Conservation (phyloP, 257 asterid species). For the Eustoma russellianum region DNA sequence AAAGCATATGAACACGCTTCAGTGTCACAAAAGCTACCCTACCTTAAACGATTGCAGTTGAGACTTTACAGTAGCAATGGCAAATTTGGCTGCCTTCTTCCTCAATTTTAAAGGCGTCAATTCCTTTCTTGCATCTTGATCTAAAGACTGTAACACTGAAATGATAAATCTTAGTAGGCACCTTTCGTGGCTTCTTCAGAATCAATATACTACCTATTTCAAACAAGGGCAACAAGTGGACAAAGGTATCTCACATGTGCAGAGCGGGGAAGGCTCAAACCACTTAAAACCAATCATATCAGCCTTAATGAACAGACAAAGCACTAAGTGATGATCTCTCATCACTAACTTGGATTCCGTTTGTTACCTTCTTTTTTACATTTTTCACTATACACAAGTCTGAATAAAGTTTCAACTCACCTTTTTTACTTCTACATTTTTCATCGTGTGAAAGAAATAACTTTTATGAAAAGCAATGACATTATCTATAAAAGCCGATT, state of each 20-base stretch:
- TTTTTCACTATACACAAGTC: no score
- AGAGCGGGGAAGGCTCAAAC: no score
- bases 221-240: no score
- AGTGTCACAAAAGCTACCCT: conserved; percentile 13
- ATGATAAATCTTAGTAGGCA: conserved; percentile 28
- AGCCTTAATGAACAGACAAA: neutral
- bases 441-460: no score
- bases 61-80: conserved; percentile 75
- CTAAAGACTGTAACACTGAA: conserved; percentile 94
- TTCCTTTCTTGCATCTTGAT: conserved; percentile 79
- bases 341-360: no score
- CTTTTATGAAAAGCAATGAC: no score
- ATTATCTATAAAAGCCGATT: no score
- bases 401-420: no score
- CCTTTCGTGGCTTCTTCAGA: neutral
- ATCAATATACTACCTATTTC: no score
- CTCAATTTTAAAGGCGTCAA: conserved; percentile 90
- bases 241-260: no score
- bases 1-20: conserved; percentile 6
- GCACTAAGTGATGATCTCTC: conserved; percentile 6
- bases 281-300: no score
- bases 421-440: neutral
- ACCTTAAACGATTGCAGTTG: conserved; percentile 99
- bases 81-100: conserved; percentile 90
- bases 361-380: no score